Base-by-base conservation (phyloP, 805 yeast genomes). In the Yarrowia hollandica region DNA sequence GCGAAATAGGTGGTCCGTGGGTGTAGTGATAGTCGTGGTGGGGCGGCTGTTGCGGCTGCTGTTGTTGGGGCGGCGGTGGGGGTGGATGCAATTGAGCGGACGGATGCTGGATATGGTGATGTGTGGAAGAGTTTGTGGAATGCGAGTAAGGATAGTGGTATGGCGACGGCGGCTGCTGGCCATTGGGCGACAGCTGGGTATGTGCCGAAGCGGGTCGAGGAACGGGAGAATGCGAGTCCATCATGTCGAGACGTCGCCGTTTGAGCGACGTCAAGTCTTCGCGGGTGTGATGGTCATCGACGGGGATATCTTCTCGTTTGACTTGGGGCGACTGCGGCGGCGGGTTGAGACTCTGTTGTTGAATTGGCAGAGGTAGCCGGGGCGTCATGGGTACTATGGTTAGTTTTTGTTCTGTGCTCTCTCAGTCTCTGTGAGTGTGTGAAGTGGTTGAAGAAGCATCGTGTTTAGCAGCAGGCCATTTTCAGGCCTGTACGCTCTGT, bases 381-480 rank as follows among this genome's bases (percentile, higher is more conserved):
- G 50, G 50, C 50, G 50, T 42, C 50, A 42, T 42, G 50, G 50
- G 50, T 42, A 42, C 50, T 42, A n/a, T 23, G 50, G 46, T 42
- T 42, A 26, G 48, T 26, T 21, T 5, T 25, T 25, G n/a, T n/a
- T n/a, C n/a, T n/a, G n/a, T n/a, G n/a, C n/a, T n/a, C n/a, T n/a
- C n/a, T n/a, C n/a, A n/a, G n/a, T n/a, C n/a, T n/a, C n/a, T n/a
- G n/a, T n/a, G n/a, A n/a, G n/a, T n/a, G 4, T 21, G 26, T 14
- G 15, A 15, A 21, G 23, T n/a, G n/a, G n/a, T n/a, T n/a, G n/a
- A n/a, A n/a, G n/a, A n/a, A n/a, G n/a, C n/a, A n/a, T n/a, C n/a
- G n/a, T n/a, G n/a, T n/a, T n/a, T n/a, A n/a, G n/a, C n/a, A n/a
- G n/a, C n/a, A n/a, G n/a, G n/a, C n/a, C n/a, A n/a, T n/a, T n/a